Evolutionary conservation across 441 rosid species (phyloP), one percentile per base, ranked within the genome.

Genomic region (Breynia disticha): DNA sequence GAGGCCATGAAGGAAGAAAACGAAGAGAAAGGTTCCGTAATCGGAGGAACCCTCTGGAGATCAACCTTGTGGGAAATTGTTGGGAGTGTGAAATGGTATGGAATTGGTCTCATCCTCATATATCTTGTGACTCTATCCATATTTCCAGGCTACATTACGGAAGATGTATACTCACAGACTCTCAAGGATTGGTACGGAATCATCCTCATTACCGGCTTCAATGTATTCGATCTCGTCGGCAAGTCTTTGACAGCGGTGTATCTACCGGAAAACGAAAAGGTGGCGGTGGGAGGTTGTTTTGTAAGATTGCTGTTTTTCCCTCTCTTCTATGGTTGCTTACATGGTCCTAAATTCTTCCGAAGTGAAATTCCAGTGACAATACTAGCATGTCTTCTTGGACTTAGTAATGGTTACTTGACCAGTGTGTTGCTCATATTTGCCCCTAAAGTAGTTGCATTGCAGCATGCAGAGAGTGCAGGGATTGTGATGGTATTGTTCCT

Each of bases 111-210:
- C 52, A 53, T 83, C 17, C 47, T 69, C 11, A 80, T 80, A 14
- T 90, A 87, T 54, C 45, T 74, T 0, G 95, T 90, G 52, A 90
- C 93, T 0, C 79, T 85, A 14, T 87, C 93, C 1, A 83, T 87
- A 51, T 84, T 90, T 67, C 96, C 95, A 0, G 93, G 96, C 54
- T 87, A 84, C 76, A 52, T 87, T 16, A 83, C 81, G 1, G 97
- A 87, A 71, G 65, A 72, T 61, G 59, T 90, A 45, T 51, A 66
- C 53, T 90, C 96, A 16, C 16, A 70, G 54, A 19, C 69, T 58
- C 79, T 90, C 11, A 55, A 44, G 18, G 87, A 83, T 57, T 90
- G 97, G 96, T 90, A 87, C 64, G 95, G 95, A 2, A 66, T 90
- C 50, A 37, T 90, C 61, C 77, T 90, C 63, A 81, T 87, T 64